Base-by-base conservation (phyloP, 2,329 filamentous ascomycete species). In the Knufia fluminis region DNA sequence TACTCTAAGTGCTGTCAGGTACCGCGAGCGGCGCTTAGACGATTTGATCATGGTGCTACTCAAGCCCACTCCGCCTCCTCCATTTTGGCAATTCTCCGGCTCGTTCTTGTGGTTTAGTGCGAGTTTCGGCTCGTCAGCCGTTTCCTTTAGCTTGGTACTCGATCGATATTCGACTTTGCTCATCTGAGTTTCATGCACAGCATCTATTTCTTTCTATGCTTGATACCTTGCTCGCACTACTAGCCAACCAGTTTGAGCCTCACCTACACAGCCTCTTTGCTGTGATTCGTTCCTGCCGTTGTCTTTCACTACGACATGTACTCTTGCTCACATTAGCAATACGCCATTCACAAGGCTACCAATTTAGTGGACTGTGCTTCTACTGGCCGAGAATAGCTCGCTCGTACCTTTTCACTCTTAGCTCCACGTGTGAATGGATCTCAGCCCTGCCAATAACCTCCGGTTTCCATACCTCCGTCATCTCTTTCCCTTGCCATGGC, bases 401-500 rank as follows among this genome's bases (percentile, higher is more conserved):
- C 23, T 41, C 40, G 46, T 44, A 38, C 45, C 38, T 43, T 52
- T 41, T 31, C 28, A 19, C 14, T 28, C n/a, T 16, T 22, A 16
- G 23, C 49, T 45, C 43, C 35, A 42, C 43, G 43, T 42, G 36
- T 42, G 35, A 32, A 36, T 48, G 31, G 40, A 42, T 23, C 46
- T 49, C 46, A 49, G 46, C 50, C 50, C 47, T 50, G 50, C 50
- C 50, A 52, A 52, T 52, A 50, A 46, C 33, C 41, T 32, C 26
- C 23, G 19, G 19, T 46, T 57, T 32, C 49, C 51, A 48, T 48
- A 53, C 55, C 52, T 50, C 55, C 57, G 57, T 59, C 57, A 59
- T 58, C 54, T 52, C 53, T 47, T 45, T 58, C 43, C 49, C 42
- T 52, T 51, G 56, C 48, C 52, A 54, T 55, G 53, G 48, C 47